Percentiles rank a stretch among this genome's conserved stretches.
phyloP scores from a whole-genome alignment of 2,329 filamentous ascomycete species.

The Dactylellina parvicollis region DNA sequence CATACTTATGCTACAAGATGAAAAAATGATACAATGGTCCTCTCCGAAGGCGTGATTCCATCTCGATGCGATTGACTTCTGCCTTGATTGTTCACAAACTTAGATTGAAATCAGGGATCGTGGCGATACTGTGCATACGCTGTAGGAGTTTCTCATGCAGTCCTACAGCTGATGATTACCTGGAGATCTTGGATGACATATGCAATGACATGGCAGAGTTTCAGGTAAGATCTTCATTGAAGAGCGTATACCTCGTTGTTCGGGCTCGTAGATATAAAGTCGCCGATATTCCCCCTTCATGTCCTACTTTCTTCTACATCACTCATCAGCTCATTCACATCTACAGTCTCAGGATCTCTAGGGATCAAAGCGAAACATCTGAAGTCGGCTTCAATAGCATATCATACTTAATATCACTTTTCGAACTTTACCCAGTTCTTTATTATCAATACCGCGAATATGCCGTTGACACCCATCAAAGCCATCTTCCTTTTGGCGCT shows the following conservation, averaged over 20 bases:
- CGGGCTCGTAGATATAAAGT: background rate
- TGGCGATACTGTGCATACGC: background rate
- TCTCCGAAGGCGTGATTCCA: conserved; percentile 40
- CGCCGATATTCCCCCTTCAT: background rate
- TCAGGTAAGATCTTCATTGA: conserved; percentile 16
- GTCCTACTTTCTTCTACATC: conserved; percentile 4
- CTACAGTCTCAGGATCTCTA: background rate
- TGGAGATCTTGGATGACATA: conserved; percentile 22
- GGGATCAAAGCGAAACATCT: background rate
- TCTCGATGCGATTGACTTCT: conserved; percentile 1
- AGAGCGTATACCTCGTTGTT: background rate
- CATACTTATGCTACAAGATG: background rate
- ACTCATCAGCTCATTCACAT: conserved; percentile 12
- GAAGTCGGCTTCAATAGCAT: background rate
- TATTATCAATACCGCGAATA: background rate
- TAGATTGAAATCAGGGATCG: background rate
- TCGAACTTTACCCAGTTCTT: background rate
- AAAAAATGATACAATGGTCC: conserved; percentile 35
- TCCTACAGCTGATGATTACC: background rate
- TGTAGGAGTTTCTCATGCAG: conserved; percentile 3
- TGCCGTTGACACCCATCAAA: conserved; percentile 41
- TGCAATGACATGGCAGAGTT: background rate
- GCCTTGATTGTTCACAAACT: conserved; percentile 5
- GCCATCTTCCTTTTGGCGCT: conserved; percentile 24
- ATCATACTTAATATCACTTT: background rate